Evolutionary conservation across 495 filamentous ascomycete species (phyloP).

Genomic region (Aspergillus wentii): DNA sequence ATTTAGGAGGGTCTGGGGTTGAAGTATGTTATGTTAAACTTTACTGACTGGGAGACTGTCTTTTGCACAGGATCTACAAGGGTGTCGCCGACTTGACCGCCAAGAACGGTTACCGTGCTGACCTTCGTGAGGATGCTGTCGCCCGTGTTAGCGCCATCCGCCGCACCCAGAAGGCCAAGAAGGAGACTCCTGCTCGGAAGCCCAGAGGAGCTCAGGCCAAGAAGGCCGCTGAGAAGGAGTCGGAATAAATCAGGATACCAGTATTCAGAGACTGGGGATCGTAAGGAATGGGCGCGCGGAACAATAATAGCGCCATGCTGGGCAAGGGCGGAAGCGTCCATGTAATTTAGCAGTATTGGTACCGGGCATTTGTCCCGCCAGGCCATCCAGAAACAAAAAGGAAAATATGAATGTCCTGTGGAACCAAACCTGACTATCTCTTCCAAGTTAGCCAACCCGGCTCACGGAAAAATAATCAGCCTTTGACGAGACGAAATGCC

Average conservation of each 20-base stretch:
- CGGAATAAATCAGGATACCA: constrained; percentile 43
- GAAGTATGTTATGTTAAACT: not conserved
- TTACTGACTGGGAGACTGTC: constrained; percentile 13
- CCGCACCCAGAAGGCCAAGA: constrained; percentile 69
- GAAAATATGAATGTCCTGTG: not conserved
- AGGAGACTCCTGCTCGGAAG: constrained; percentile 69
- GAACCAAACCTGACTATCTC: too few relatives aligned
- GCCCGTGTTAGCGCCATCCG: constrained; percentile 85
- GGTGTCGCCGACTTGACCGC: constrained; percentile 72
- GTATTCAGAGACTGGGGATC: constrained; percentile 10
- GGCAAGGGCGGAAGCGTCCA: constrained; percentile 21
- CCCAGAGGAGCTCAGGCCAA: constrained; percentile 75
- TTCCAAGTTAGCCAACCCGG: not conserved
- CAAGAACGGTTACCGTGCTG: constrained; percentile 78
- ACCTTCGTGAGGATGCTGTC: constrained; percentile 82
- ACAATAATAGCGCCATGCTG: constrained; percentile 21
- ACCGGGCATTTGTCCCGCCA: constrained; percentile 9
- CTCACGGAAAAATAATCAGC: constrained; percentile 21
- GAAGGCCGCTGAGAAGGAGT: constrained; percentile 58
- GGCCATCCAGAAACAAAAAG: constrained; percentile 11
- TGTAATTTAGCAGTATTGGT: constrained; percentile 34
- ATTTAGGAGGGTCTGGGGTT: not conserved
- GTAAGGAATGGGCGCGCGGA: constrained; percentile 8
- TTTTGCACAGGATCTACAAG: constrained; percentile 70
- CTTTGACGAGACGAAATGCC: constrained; percentile 7